phyloP scores from a whole-genome alignment of 108 stramenopile genomes.

The Nitzschia inconspicua region DNA sequence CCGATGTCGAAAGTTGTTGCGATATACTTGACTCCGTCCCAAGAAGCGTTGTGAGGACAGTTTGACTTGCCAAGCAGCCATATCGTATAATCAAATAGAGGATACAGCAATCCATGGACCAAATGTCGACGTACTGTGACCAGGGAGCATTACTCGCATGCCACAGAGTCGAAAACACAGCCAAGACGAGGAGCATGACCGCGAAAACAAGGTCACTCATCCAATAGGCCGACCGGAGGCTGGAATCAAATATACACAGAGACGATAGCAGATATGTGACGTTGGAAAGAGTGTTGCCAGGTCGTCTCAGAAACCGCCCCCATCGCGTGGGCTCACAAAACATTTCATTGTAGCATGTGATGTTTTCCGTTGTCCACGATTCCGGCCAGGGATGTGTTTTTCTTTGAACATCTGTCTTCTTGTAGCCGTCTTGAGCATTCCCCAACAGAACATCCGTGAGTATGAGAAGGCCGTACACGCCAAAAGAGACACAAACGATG shows the following conservation, averaged over 20 bases:
- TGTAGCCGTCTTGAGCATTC: too few relatives aligned
- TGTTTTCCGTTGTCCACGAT: conserved; percentile 29
- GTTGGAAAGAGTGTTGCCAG: conserved; percentile 39
- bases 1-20: too few relatives aligned
- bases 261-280: conserved; percentile 25
- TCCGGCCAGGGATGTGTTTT: too few relatives aligned
- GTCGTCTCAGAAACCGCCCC: conserved; percentile 21
- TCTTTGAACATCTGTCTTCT: too few relatives aligned
- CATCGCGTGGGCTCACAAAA: conserved; percentile 30
- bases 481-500: too few relatives aligned
- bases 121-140: conserved; percentile 30
- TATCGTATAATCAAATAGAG: not conserved
- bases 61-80: not conserved
- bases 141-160: conserved; percentile 31
- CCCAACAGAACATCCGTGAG: too few relatives aligned
- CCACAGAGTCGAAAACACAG: conserved; percentile 32
- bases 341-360: conserved; percentile 36
- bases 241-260: conserved; percentile 13
- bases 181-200: conserved; percentile 25
- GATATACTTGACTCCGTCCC: not conserved
- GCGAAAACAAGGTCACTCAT: conserved; percentile 29
- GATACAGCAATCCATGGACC: conserved; percentile 36
- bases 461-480: too few relatives aligned
- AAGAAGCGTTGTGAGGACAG: not conserved
- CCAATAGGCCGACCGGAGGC: not conserved